Evolutionary conservation across 2,329 filamentous ascomycete species (phyloP).

Genomic region (Diaporthe capsici): DNA sequence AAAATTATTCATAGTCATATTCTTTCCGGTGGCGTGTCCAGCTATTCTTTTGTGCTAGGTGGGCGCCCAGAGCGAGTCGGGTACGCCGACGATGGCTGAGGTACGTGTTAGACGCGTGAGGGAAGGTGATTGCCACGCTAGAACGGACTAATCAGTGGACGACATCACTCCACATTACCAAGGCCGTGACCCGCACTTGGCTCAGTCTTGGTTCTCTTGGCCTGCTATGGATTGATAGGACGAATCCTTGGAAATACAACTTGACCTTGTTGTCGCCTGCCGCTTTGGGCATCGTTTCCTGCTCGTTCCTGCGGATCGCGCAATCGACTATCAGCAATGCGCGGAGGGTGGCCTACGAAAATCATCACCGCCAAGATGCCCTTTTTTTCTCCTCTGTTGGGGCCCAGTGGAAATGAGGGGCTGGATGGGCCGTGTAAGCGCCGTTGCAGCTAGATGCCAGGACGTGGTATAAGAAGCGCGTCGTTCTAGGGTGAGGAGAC

Average conservation of each 20-base stretch:
- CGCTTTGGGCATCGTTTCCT: conserved; percentile 19
- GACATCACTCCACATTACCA: conserved; percentile 30
- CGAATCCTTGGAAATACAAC: conserved; percentile 20
- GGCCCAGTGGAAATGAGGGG: background rate
- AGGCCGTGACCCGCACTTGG: conserved; percentile 30
- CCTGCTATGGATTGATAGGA: conserved; percentile 16
- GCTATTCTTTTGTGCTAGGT: too few relatives aligned
- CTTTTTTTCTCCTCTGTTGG: background rate
- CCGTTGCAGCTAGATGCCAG: background rate
- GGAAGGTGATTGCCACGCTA: conserved; percentile 18
- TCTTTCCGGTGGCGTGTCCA: too few relatives aligned
- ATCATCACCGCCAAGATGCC: conserved; percentile 12
- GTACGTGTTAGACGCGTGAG: background rate
- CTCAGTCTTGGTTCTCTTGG: conserved; percentile 30
- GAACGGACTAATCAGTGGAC: conserved; percentile 15
- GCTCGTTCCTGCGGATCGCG: conserved; percentile 13
- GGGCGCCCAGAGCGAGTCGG: too few relatives aligned
- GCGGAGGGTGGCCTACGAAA: conserved; percentile 1
- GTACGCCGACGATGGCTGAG: too few relatives aligned
- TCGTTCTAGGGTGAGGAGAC: background rate
- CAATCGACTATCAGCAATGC: conserved; percentile 29
- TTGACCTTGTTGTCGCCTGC: conserved; percentile 7
- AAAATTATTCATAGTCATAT: too few relatives aligned
- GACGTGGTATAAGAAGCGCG: conserved; percentile 6
- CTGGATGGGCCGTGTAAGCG: background rate